Conservation (phyloP, 2,329 filamentous ascomycete genomes). For the Phialophora expanda region DNA sequence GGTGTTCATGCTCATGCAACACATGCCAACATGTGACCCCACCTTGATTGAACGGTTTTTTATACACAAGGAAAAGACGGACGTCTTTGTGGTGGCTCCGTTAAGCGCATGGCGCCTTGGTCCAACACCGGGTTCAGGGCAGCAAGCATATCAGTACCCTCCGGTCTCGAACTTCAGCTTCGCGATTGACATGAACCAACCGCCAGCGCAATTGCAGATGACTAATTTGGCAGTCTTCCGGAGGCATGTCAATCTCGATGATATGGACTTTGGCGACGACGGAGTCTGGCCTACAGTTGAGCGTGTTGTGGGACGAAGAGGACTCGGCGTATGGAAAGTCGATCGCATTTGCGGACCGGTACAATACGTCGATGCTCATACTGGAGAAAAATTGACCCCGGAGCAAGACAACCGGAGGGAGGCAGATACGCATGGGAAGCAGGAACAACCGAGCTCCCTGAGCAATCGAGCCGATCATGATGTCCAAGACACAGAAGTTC, state of each 20-base stretch:
- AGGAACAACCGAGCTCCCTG: background rate
- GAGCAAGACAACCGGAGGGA: background rate
- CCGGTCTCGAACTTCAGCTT: conserved; percentile 37
- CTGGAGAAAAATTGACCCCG: background rate
- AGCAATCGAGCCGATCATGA: background rate
- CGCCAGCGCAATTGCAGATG: conserved; percentile 32
- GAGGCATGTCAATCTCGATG: conserved; percentile 58
- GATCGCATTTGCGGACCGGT: conserved; percentile 40
- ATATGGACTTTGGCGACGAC: conserved; percentile 57
- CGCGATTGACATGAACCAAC: conserved; percentile 28
- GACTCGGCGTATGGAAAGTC: conserved; percentile 57
- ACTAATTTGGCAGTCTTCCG: conserved; percentile 50
- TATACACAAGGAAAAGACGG: conserved; percentile 36
- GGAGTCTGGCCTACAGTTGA: conserved; percentile 53
- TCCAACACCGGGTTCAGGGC: background rate
- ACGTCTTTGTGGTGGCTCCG: conserved; percentile 53
- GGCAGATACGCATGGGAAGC: background rate
- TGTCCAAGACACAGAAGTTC: conserved; percentile 4
- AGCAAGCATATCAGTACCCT: conserved; percentile 21
- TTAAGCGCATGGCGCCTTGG: conserved; percentile 45
- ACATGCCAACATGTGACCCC: conserved; percentile 40
- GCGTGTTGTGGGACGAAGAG: conserved; percentile 55
- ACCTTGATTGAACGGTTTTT: conserved; percentile 33
- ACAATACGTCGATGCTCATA: conserved; percentile 25
- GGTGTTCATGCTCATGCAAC: conserved; percentile 47